Percentiles rank a stretch among this genome's conserved stretches.
Conservation (phyloP, 2,329 filamentous ascomycete species). For the Teratosphaeria nubilosa region DNA sequence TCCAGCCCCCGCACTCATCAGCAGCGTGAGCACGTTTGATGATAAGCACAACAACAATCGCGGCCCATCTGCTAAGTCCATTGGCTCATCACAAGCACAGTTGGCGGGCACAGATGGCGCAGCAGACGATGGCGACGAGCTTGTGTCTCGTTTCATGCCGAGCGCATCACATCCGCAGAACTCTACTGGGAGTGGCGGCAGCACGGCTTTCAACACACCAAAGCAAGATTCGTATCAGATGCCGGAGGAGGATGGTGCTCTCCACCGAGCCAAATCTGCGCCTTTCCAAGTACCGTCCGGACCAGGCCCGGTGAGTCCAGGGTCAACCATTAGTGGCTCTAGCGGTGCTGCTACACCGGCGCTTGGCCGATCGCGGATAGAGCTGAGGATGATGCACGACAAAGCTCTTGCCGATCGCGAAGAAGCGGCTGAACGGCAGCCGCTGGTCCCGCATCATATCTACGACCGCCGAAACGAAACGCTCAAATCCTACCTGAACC, state of each 20-base stretch:
- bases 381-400: slow-evolving; percentile 22
- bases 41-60: slow-evolving; percentile 19
- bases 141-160: slow-evolving; percentile 24
- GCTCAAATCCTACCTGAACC: slow-evolving; percentile 22
- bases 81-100: slow-evolving; percentile 9
- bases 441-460: slow-evolving; percentile 20
- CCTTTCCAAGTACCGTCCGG: slow-evolving; percentile 14
- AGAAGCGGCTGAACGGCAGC: slow-evolving; percentile 16
- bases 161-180: slow-evolving; percentile 19
- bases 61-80: slow-evolving; percentile 14
- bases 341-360: slow-evolving; percentile 22
- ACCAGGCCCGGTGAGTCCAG: slow-evolving; percentile 15
- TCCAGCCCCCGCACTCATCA: slow-evolving; percentile 21
- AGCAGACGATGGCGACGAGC: slow-evolving; percentile 16
- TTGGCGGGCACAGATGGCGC: slow-evolving; percentile 7
- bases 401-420: slow-evolving; percentile 25
- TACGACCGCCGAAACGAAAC: slow-evolving; percentile 26
- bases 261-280: slow-evolving; percentile 2
- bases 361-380: slow-evolving; percentile 22
- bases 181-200: slow-evolving; percentile 17
- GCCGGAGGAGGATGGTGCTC: slow-evolving; percentile 17
- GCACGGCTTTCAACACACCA: slow-evolving; percentile 20
- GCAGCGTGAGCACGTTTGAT: slow-evolving; percentile 23
- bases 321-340: slow-evolving; percentile 18
- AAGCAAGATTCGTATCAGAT: slow-evolving; percentile 20